Evolutionary conservation across 1,284 basidiomycete genomes (phyloP), one percentile per base, ranked within the genome.

Genomic region (Ceratobasidium sp.): DNA sequence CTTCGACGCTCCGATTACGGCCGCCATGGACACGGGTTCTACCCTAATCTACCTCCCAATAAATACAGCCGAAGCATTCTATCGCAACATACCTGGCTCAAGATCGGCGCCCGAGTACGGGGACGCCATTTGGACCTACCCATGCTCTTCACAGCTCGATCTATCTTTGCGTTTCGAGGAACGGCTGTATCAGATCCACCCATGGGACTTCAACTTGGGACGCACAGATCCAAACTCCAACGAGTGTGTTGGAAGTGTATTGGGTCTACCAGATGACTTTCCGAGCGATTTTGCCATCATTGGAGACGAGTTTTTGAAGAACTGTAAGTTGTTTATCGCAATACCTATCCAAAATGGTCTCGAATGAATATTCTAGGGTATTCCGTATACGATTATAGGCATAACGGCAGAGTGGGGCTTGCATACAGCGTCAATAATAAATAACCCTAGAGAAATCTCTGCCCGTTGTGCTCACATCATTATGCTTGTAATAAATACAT

Each of bases 261-360:
- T 93, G 30, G 85, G 85, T 1, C 80, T 88, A 28, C 84, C 81
- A 48, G 78, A 81, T 59, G 81, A 79, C 16, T 84, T 87, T 77
- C 84, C 85, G 1, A 74, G 80, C 48, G 83, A 87, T 77, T 80
- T 88, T 14, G 87, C 87, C 1, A 90, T 92, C 76, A 82, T 92
- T 60, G 91, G 87, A 77, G 90, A 89, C 77, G 87, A 87, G 75
- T 93, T 94, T 80, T 76, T 90, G 45, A 91, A 91, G 80, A 88
- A 85, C 36, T 89, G 88, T 87, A 75, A 77, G 86, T 80, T 39
- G 36, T 14, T 39, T 39, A 39, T 39, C 8, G 18, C 62, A 55
- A 64, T 57, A 70, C 52, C 46, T 50, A 69, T 18, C 50, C 21
- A 73, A 23, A 16, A 9, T 50, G 6, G 45, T 32, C 30, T 3